These are phyloP conservation scores for Mimosa pudica DNA, from an alignment of 306 rosid genomes.

Conservation along the genomic window DNA sequence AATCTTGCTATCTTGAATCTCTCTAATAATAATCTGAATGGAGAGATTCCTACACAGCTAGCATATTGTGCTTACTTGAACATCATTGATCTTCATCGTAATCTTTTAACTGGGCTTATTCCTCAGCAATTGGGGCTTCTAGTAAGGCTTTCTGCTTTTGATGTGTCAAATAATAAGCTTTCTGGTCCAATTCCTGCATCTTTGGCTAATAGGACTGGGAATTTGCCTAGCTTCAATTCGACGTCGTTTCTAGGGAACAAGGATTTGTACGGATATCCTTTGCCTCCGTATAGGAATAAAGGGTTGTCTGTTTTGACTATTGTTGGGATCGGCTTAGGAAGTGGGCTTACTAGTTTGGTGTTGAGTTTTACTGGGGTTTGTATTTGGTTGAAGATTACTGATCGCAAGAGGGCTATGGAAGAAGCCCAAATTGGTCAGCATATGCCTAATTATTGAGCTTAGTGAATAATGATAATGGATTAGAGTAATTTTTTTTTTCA, in stretches of 20 bases:
- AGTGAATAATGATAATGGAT: neutral
- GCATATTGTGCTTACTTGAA: slow-evolving; percentile 91
- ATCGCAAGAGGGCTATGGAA: slow-evolving; percentile 69
- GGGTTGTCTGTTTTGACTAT: slow-evolving; percentile 84
- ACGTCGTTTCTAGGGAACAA: slow-evolving; percentile 73
- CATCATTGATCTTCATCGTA: slow-evolving; percentile 85
- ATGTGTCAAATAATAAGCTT: slow-evolving; percentile 76
- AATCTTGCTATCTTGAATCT: slow-evolving; percentile 90
- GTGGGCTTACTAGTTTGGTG: slow-evolving; percentile 85
- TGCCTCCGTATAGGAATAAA: slow-evolving; percentile 59
- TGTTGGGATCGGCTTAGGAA: slow-evolving; percentile 94
- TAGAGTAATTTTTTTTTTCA: slow-evolving; percentile 19
- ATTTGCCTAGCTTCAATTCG: slow-evolving; percentile 72
- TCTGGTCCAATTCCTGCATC: slow-evolving; percentile 80
- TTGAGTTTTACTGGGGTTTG: slow-evolving; percentile 91
- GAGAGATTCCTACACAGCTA: slow-evolving; percentile 81
- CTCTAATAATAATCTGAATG: slow-evolving; percentile 67
- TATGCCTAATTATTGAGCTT: slow-evolving; percentile 84
- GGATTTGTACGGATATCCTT: slow-evolving; percentile 92
- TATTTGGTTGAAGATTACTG: slow-evolving; percentile 85
- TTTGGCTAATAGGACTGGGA: slow-evolving; percentile 65
- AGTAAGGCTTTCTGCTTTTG: slow-evolving; percentile 75
- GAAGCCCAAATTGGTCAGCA: slow-evolving; percentile 84
- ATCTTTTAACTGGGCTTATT: slow-evolving; percentile 69
- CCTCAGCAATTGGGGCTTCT: slow-evolving; percentile 90